Base-by-base conservation (phyloP, 2,329 filamentous ascomycete species). In the Fusarium penzigii region DNA sequence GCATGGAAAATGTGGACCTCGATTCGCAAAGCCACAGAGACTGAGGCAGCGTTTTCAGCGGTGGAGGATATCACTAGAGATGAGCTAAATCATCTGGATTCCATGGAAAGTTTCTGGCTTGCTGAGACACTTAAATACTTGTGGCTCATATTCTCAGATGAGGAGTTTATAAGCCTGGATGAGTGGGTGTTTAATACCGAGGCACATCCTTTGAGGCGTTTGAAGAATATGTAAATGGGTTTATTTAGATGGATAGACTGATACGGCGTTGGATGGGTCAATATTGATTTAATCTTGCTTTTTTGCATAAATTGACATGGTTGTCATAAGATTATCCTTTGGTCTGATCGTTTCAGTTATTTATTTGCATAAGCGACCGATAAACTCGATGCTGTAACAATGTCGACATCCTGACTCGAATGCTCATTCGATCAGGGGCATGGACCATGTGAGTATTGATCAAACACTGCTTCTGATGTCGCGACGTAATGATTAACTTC, bases 41-140 rank as follows among this genome's bases (percentile, higher is more conserved):
- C 87, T 0, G 71, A 77, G 3, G 74, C 83, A 42, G 88, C 85
- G 1, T 80, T 88, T 59, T 83, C 84, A 0, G 83, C 83, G 25
- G 79, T 92, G 0, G 74, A 79, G 49, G 87, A 91, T 61, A 85
- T 90, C 6, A 53, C 57, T 79, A 84, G 29, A 82, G 87, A 34
- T 11, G 51, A 57, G 44, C 53, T 71, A 7, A 67, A 67, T 39
- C 65, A 68, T 47, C 69, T 76, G 44, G 84, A 90, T 62, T 80
- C 79, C 38, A 89, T 89, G 87, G 86, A 90, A 57, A 66, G 75
- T 53, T 90, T 89, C 65, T 91, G 87, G 85, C 74, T 87, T 61
- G 83, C 83, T 0, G 87, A 90, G 73, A 91, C 87, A 29, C 71
- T 90, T 55, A 90, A 90, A 71, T 90, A 90, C 55, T 89, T 90